Base-by-base conservation (phyloP, 495 filamentous ascomycete species). In the Penicillium coprophilum region DNA sequence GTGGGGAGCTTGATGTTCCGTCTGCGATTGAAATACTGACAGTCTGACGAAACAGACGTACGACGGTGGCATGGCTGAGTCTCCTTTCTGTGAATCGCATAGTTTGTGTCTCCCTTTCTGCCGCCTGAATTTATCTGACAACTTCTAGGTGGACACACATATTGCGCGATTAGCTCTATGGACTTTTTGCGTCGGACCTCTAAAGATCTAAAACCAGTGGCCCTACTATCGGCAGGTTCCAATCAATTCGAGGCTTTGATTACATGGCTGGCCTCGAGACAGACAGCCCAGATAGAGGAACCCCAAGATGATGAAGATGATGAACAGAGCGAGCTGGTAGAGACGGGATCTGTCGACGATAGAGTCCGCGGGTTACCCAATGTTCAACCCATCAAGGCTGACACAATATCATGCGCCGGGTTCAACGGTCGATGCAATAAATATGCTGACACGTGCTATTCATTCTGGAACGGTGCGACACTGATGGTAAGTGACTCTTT, bases 401-500 rank as follows among this genome's bases (percentile, higher is more conserved):
- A 64, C 40, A 68, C 60, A 60, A 72, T 78, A 69, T 77, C 67
- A 45, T 83, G 74, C 57, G 79, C 81, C 7, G 93, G 90, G 21
- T 90, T 95, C 67, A 96, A 93, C 62, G 94, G 94, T 41, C 84
- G 94, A 32, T 82, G 80, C 57, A 96, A 96, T 74, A 98, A 98
- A 66, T 69, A 83, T 12, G 85, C 87, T 19, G 94, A 98, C 72
- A 97, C 93, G 2, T 98, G 94, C 71, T 97, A 98, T 71, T 85
- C 82, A 6, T 98, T 91, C 77, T 98, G 94, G 94, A 88, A 88
- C 2, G 79, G 79, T 27, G 92, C 82, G 11, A 83, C 90, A 6
- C 70, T 97, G 7, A 74, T 71, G 47, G 83, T 90, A 76, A 60
- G 76, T 46, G 27, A 6, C 44, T 31, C 24, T 7, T 15, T 40